Conservation (phyloP, 2,329 filamentous ascomycete genomes). For the Sphaceloma murrayae region DNA sequence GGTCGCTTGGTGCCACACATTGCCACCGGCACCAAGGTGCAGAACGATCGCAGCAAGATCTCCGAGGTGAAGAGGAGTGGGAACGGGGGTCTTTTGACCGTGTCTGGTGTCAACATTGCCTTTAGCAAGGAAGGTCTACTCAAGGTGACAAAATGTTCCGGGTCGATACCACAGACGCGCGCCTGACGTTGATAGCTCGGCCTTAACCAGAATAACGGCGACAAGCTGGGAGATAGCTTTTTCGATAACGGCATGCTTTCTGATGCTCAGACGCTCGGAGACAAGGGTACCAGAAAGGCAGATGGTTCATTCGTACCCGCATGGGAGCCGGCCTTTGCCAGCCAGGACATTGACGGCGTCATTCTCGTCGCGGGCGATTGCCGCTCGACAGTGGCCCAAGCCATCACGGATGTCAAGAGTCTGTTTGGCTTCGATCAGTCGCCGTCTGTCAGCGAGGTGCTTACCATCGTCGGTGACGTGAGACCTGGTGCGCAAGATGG, state of each 20-base stretch:
- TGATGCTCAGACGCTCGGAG: slow-evolving; percentile 26
- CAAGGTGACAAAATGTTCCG: slow-evolving; percentile 22
- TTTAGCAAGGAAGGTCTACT: slow-evolving; percentile 24
- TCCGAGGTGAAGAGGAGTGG: slow-evolving; percentile 19
- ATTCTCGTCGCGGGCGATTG: slow-evolving; percentile 30
- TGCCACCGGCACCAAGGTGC: slow-evolving; percentile 21
- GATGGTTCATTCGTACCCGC: slow-evolving; percentile 22
- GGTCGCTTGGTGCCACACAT: slow-evolving; percentile 21
- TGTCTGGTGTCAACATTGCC: slow-evolving; percentile 22
- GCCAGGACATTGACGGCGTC: slow-evolving; percentile 30
- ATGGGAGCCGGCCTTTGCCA: slow-evolving; percentile 23
- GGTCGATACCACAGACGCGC: slow-evolving; percentile 6
- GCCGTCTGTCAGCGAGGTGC: slow-evolving; percentile 27
- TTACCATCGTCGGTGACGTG: slow-evolving; percentile 27
- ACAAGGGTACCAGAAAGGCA: slow-evolving; percentile 21
- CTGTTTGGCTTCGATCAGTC: slow-evolving; percentile 24
- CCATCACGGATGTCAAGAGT: slow-evolving; percentile 26
- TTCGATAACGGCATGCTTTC: slow-evolving; percentile 31
- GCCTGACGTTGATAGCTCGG: slow-evolving; percentile 21
- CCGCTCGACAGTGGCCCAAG: slow-evolving; percentile 23
- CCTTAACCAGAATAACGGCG: slow-evolving; percentile 21
- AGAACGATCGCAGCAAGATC: slow-evolving; percentile 21
- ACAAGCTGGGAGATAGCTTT: slow-evolving; percentile 27
- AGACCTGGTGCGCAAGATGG: slow-evolving; percentile 30
- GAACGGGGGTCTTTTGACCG: slow-evolving; percentile 20